Percentiles rank a stretch among this genome's conserved stretches.
Evolutionary conservation across 768 basidiomycete genomes (phyloP).

Genomic region (Trametes cinnabarina): DNA sequence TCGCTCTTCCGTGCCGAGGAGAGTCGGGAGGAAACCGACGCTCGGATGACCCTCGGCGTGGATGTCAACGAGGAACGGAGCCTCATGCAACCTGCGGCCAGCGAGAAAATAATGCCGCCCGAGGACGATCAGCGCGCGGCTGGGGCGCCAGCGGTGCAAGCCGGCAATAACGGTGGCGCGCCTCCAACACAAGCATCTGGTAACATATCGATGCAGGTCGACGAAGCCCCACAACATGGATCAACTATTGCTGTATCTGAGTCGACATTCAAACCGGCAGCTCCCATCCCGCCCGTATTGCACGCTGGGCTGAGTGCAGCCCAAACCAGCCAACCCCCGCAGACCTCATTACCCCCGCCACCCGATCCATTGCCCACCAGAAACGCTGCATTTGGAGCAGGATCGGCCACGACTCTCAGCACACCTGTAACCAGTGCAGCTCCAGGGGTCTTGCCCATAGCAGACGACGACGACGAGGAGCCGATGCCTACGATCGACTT

Average conservation of each 20-base stretch:
- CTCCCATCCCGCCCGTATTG: neutral
- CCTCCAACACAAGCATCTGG: neutral
- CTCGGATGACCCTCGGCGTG: conserved; percentile 43
- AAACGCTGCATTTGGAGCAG: neutral
- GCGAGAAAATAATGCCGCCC: neutral
- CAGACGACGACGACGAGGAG: conserved; percentile 64
- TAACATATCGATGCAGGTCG: conserved; percentile 8
- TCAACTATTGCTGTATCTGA: neutral
- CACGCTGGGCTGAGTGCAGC: neutral
- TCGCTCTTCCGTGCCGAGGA: conserved; percentile 65
- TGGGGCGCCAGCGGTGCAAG: neutral
- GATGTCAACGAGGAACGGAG: conserved; percentile 11
- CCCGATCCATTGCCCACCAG: conserved; percentile 13
- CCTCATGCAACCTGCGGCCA: conserved; percentile 16
- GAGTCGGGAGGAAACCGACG: conserved; percentile 55
- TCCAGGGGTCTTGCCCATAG: conserved; percentile 20
- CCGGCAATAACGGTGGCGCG: neutral
- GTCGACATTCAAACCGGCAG: neutral
- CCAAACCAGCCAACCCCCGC: neutral
- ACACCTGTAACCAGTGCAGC: neutral
- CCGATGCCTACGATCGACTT: conserved; percentile 76
- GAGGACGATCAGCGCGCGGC: neutral
- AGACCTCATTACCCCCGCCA: conserved; percentile 7
- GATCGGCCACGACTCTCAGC: neutral
- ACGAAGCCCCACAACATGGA: neutral